These are phyloP conservation scores for Xylariaceae sp. DNA, from an alignment of 2,329 filamentous ascomycete species.

Conservation along the genomic window DNA sequence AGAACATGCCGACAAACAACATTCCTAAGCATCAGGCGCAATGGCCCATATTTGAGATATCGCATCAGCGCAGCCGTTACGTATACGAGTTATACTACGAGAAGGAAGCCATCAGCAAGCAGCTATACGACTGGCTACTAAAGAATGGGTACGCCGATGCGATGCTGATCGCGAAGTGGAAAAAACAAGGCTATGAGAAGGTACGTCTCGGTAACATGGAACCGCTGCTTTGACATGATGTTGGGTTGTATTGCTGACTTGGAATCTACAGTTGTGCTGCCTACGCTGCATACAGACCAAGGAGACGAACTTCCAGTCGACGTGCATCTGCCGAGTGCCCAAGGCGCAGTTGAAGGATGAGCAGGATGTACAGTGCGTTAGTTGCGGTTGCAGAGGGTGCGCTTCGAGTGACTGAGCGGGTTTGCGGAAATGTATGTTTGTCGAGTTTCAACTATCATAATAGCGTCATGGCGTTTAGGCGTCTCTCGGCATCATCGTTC, in stretches of 20 bases:
- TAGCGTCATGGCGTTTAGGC: constrained; percentile 31
- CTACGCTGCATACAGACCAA: constrained; percentile 98
- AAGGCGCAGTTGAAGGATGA: constrained; percentile 87
- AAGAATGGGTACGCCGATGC: constrained; percentile 97
- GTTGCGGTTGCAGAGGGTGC: constrained; percentile 90
- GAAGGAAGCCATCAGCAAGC: constrained; percentile 91
- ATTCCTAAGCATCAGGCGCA: constrained; percentile 84
- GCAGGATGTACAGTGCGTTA: constrained; percentile 90
- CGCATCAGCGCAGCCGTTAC: constrained; percentile 88
- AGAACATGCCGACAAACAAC: constrained; percentile 82
- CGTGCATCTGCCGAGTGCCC: constrained; percentile 95
- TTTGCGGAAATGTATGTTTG: constrained; percentile 4
- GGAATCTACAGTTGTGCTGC: constrained; percentile 73
- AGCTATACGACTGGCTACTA: constrained; percentile 91
- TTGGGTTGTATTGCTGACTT: constrained; percentile 28
- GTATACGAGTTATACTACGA: constrained; percentile 98
- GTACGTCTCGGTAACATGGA: constrained; percentile 47
- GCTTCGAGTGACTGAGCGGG: constrained; percentile 72
- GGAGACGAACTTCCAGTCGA: constrained; percentile 98
- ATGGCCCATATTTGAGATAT: constrained; percentile 98
- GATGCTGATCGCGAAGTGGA: constrained; percentile 98
- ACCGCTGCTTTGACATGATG: neutral
- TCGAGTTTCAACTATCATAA: constrained; percentile 16
- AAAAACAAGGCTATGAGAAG: constrained; percentile 99
- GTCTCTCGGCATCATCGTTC: constrained; percentile 6